Conservation (phyloP, 2,329 filamentous ascomycete species). For the Curvularia verruculosa region DNA sequence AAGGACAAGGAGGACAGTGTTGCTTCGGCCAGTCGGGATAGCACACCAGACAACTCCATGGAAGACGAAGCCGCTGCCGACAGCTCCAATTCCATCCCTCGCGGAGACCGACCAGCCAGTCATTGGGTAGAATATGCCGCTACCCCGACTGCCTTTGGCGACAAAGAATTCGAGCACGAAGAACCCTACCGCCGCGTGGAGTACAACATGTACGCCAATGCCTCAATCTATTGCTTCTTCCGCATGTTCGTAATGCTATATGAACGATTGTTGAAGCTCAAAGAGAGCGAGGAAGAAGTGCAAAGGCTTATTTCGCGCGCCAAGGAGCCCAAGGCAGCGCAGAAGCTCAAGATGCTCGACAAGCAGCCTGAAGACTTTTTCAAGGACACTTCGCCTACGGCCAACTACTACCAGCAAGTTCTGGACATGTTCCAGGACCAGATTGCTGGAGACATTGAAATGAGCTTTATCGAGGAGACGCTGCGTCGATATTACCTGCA, state of each 20-base stretch:
- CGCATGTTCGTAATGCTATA: conserved; percentile 92
- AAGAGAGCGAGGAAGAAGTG: conserved; percentile 76
- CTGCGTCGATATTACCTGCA: conserved; percentile 90
- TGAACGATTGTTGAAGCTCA: conserved; percentile 80
- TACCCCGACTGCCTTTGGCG: conserved; percentile 63
- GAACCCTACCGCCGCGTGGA: conserved; percentile 79
- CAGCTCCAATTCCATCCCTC: conserved; percentile 59
- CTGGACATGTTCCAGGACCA: conserved; percentile 86
- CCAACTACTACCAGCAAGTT: conserved; percentile 84
- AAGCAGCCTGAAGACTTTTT: conserved; percentile 80
- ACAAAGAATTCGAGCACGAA: conserved; percentile 71
- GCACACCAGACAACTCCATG: conserved; percentile 82
- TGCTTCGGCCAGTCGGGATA: conserved; percentile 82
- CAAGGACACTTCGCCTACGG: conserved; percentile 63
- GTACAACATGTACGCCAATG: conserved; percentile 91
- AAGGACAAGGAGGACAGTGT: conserved; percentile 79
- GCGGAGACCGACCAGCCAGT: conserved; percentile 67
- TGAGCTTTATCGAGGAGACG: conserved; percentile 84
- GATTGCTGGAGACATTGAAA: conserved; percentile 80
- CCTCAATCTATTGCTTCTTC: conserved; percentile 93
- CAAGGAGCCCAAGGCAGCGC: conserved; percentile 77
- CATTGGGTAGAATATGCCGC: conserved; percentile 68
- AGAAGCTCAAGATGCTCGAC: conserved; percentile 81
- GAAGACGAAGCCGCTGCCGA: conserved; percentile 76
- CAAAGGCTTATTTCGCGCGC: conserved; percentile 75